Percentiles rank a stretch among this genome's conserved stretches.
Evolutionary conservation across 805 yeast genomes (phyloP).

Genomic region (Nakazawaea ishiwadae): DNA sequence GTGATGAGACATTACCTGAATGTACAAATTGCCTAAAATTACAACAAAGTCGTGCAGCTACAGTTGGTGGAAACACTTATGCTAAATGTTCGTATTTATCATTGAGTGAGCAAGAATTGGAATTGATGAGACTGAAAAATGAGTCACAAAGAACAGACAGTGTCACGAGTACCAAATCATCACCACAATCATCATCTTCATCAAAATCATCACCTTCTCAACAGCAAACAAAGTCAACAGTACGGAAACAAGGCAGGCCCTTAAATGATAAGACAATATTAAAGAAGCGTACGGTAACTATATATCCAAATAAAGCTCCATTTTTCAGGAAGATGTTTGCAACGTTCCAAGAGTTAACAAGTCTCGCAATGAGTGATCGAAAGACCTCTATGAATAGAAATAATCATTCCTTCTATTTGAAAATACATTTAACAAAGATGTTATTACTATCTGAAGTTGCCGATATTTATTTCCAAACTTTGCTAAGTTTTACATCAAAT

Average conservation of each 20-base stretch:
- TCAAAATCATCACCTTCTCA: too few relatives aligned
- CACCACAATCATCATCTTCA: too few relatives aligned
- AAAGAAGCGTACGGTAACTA: background rate
- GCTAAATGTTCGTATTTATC: slow-evolving; percentile 2
- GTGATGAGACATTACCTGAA: slow-evolving; percentile 59
- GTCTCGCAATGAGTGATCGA: background rate
- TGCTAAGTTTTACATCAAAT: background rate
- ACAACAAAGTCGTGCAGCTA: background rate
- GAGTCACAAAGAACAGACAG: too few relatives aligned
- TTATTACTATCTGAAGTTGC: background rate
- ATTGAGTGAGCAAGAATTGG: background rate
- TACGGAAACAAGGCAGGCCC: background rate
- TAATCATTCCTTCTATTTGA: background rate
- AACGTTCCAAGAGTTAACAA: background rate
- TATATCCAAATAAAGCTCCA: slow-evolving; percentile 4
- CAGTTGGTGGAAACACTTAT: background rate
- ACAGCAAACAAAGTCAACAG: background rate
- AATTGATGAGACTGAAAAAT: background rate
- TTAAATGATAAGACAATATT: background rate
- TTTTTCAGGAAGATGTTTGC: background rate
- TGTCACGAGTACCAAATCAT: too few relatives aligned
- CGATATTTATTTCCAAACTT: slow-evolving; percentile 4
- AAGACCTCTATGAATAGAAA: background rate
- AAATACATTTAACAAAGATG: slow-evolving; percentile 3
- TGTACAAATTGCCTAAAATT: slow-evolving; percentile 48